Base-by-base conservation (phyloP, 441 rosid species). In the Theobroma grandiflorum region DNA sequence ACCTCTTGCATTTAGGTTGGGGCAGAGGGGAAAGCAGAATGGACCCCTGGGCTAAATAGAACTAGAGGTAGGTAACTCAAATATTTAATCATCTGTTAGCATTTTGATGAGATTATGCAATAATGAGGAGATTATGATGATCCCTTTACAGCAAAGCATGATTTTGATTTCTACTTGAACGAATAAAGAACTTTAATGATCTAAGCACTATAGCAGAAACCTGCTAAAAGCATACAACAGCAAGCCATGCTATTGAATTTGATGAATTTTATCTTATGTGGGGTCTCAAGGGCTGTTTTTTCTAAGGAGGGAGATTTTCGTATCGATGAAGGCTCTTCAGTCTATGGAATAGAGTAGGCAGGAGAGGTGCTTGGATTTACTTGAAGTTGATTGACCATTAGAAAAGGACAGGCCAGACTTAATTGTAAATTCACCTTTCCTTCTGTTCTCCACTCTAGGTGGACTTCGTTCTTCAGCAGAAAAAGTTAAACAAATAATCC, bases 331-430 rank as follows among this genome's bases (percentile, higher is more conserved):
- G 22, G 6, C 76, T 33, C 4, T 37, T 72, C 26, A 55, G 50
- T 73, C 65, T 18, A 20, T 55, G 45, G n/a, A 9, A 14, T 55
- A 57, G n/a, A 31, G 37, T 40, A 8, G 65, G 77, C 7, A 5
- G 52, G 52, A n/a, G 52, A 57, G 77, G 18, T 40, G 77, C 52
- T n/a, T 52, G 37, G n/a, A 57, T 57, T 37, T 57, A 38, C 35
- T 38, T 55, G 37, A 73, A 11, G 15, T 71, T 50, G 31, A 50
- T 26, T 71, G 50, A 55, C 47, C 49, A 40, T 7, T 15, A n/a
- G 45, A 35, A 18, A 72, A 72, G 11, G 16, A 73, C 52, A 35
- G 62, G 14, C 2, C 33, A 52, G 49, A 37, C 63, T 4, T 42
- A 8, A 16, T 14, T 53, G 64, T 3, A 47, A 16, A 33, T 47